Conservation (phyloP, 768 basidiomycete genomes). For the Leucocoprinus leucothites region DNA sequence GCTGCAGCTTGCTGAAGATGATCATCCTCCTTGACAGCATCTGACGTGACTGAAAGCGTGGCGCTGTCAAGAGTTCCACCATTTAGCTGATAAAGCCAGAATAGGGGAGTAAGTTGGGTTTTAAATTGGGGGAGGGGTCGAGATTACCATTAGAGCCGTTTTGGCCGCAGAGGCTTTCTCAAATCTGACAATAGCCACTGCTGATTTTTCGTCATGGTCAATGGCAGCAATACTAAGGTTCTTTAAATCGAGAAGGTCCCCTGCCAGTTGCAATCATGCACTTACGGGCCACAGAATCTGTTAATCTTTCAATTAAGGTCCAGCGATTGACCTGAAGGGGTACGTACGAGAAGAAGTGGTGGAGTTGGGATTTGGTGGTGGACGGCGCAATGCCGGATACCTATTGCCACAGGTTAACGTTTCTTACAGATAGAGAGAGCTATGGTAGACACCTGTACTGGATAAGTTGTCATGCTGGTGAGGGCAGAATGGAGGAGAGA, state of each 20-base stretch:
- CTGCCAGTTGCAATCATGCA: neutral
- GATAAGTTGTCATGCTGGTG: slow-evolving; percentile 38
- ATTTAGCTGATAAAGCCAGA: slow-evolving; percentile 45
- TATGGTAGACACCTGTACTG: slow-evolving; percentile 39
- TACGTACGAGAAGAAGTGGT: slow-evolving; percentile 79
- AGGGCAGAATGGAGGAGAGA: slow-evolving; percentile 17
- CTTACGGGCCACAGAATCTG: slow-evolving; percentile 87
- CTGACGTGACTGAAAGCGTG: slow-evolving; percentile 68
- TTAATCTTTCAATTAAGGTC: slow-evolving; percentile 11
- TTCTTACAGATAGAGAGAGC: neutral
- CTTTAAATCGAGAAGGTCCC: neutral
- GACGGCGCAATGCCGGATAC: slow-evolving; percentile 67
- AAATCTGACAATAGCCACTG: slow-evolving; percentile 71
- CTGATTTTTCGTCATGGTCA: slow-evolving; percentile 37
- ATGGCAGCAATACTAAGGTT: slow-evolving; percentile 62
- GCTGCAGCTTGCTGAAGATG: slow-evolving; percentile 31
- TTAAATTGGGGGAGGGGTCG: neutral
- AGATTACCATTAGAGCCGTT: slow-evolving; percentile 76
- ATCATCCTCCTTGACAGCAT: slow-evolving; percentile 56
- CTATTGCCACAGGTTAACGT: slow-evolving; percentile 29
- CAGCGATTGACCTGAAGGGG: neutral
- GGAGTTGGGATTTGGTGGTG: slow-evolving; percentile 65
- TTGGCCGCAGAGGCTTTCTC: slow-evolving; percentile 81
- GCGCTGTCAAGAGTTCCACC: slow-evolving; percentile 76
- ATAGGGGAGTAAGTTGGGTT: neutral